phyloP scores from a whole-genome alignment of 2,329 filamentous ascomycete genomes.

The Colletotrichum viniferum region DNA sequence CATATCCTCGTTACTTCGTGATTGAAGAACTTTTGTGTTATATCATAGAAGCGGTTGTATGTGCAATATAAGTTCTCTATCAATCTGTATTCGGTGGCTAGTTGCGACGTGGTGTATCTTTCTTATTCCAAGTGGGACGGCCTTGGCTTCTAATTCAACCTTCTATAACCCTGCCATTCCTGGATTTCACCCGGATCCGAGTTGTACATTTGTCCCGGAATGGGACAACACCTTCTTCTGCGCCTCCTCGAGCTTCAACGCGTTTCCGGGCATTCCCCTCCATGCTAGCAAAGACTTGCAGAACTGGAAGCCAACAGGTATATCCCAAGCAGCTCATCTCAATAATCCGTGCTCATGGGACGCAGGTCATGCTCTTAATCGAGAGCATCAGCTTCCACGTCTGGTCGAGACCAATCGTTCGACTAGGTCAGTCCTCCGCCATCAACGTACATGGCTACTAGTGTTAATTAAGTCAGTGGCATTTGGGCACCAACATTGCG shows the following conservation, averaged over 20 bases:
- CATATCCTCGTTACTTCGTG: not conserved
- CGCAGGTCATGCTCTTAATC: constrained; percentile 42
- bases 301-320: constrained; percentile 46
- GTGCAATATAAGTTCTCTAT: not conserved
- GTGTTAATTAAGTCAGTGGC: constrained; percentile 33
- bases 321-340: not conserved
- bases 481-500: constrained; percentile 54
- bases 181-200: constrained; percentile 55
- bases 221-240: constrained; percentile 52
- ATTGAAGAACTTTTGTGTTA: not conserved
- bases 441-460: not conserved
- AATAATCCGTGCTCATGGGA: not conserved
- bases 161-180: constrained; percentile 50
- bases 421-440: not conserved
- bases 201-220: constrained; percentile 42
- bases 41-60: not conserved
- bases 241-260: constrained; percentile 55
- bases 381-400: constrained; percentile 44
- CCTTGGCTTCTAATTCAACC: constrained; percentile 24
- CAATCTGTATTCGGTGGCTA: not conserved
- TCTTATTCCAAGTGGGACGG: not conserved
- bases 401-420: constrained; percentile 18
- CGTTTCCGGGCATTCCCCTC: constrained; percentile 57
- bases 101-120: too few species aligned
- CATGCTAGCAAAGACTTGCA: constrained; percentile 55